Evolutionary conservation across 1,284 basidiomycete genomes (phyloP).

Genomic region (Trametes versicolor): DNA sequence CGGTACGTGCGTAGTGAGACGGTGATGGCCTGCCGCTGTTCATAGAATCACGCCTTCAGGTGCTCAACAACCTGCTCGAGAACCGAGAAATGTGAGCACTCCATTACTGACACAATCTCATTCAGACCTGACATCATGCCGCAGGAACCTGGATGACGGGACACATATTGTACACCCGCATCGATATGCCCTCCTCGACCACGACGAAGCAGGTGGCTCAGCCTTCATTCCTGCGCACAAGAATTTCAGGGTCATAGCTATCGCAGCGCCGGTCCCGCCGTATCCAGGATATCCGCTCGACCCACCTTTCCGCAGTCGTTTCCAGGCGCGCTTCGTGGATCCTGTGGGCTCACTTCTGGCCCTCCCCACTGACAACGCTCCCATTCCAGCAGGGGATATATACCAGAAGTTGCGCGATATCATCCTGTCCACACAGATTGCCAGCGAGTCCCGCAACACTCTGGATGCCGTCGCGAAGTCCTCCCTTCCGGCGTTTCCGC

Average conservation of each 20-base stretch:
- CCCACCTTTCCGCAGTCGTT: constrained; percentile 74
- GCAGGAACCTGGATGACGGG: constrained; percentile 72
- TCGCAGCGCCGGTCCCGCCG: constrained; percentile 72
- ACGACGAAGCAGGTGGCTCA: constrained; percentile 39
- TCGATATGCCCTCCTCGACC: constrained; percentile 59
- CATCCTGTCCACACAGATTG: constrained; percentile 68
- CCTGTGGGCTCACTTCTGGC: constrained; percentile 64
- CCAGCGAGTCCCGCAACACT: constrained; percentile 61
- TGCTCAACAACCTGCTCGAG: constrained; percentile 64
- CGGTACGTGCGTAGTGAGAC: constrained; percentile 37
- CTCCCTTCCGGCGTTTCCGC: constrained; percentile 66
- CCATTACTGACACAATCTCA: background rate
- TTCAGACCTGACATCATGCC: background rate
- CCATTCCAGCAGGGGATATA: constrained; percentile 37
- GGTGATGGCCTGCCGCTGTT: background rate
- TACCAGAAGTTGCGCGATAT: constrained; percentile 60
- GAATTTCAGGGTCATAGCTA: constrained; percentile 71
- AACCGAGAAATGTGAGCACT: constrained; percentile 4
- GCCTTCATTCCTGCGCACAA: constrained; percentile 68
- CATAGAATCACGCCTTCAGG: constrained; percentile 42
- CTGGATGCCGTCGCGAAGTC: constrained; percentile 62
- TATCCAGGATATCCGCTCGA: constrained; percentile 74
- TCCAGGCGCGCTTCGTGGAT: constrained; percentile 73
- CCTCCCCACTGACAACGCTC: constrained; percentile 39
- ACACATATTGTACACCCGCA: constrained; percentile 78